These are phyloP conservation scores for Candida pini DNA, from an alignment of 805 yeast genomes.

Conservation along the genomic window DNA sequence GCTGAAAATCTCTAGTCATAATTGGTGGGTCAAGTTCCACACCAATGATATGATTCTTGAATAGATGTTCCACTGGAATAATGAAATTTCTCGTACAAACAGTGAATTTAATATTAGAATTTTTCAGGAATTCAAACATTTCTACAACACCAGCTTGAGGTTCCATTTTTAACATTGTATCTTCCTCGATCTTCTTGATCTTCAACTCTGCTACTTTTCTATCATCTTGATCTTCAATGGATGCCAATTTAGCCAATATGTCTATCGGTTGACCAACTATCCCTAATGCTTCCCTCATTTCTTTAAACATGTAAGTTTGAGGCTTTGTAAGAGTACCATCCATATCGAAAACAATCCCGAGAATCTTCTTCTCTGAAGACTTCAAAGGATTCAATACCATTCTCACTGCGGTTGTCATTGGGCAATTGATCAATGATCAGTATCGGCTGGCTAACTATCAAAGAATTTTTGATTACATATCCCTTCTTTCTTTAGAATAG, in stretches of 20 bases:
- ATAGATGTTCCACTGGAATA: slow-evolving; percentile 49
- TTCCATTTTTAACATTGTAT: slow-evolving; percentile 56
- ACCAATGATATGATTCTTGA: slow-evolving; percentile 35
- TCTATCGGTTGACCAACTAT: slow-evolving; percentile 40
- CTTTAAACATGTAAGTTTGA: slow-evolving; percentile 40
- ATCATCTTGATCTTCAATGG: slow-evolving; percentile 34
- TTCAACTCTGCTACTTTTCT: slow-evolving; percentile 39
- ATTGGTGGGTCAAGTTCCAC: slow-evolving; percentile 41
- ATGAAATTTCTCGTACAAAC: slow-evolving; percentile 60
- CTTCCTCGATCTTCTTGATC: slow-evolving; percentile 49
- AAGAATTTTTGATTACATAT: no score
- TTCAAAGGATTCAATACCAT: slow-evolving; percentile 18
- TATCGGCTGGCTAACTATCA: no score
- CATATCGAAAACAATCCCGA: slow-evolving; percentile 69
- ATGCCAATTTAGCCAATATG: slow-evolving; percentile 45
- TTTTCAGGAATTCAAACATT: slow-evolving; percentile 31
- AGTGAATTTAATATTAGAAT: slow-evolving; percentile 36
- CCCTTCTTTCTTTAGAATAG: no score
- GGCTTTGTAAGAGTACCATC: slow-evolving; percentile 72
- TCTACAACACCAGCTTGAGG: slow-evolving; percentile 42
- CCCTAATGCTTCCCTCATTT: slow-evolving; percentile 58
- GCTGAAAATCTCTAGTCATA: slow-evolving; percentile 57
- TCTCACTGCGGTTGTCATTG: no score
- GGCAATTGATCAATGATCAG: no score
- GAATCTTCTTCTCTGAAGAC: slow-evolving; percentile 19